phyloP scores from a whole-genome alignment of 2,329 filamentous ascomycete species.

The Pseudopithomyces chartarum region DNA sequence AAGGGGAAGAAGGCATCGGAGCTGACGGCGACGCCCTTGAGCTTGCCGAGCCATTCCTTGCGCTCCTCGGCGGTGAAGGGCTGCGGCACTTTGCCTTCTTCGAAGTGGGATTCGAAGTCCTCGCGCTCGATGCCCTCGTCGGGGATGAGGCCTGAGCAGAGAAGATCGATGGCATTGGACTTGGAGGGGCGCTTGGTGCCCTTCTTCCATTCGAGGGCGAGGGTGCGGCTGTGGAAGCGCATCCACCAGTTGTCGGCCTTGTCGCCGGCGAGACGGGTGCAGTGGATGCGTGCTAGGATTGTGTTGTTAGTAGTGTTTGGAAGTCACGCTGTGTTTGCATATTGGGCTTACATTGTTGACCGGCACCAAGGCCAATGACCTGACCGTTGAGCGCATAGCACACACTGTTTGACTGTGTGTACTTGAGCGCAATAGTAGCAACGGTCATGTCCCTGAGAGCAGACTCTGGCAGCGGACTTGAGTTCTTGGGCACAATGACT shows the following conservation, averaged over 20 bases:
- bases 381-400: constrained; percentile 96
- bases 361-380: constrained; percentile 90
- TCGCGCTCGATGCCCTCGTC: constrained; percentile 81
- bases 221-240: constrained; percentile 89
- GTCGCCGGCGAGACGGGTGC: constrained; percentile 94
- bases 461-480: constrained; percentile 71
- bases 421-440: constrained; percentile 96
- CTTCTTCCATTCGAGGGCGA: constrained; percentile 94
- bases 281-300: constrained; percentile 78
- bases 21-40: constrained; percentile 82
- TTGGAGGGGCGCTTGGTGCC: constrained; percentile 96
- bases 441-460: constrained; percentile 90
- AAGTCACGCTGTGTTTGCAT: not conserved
- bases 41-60: constrained; percentile 80
- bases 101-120: constrained; percentile 87
- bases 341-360: constrained; percentile 72
- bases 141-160: constrained; percentile 89
- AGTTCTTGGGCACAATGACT: constrained; percentile 85
- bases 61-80: constrained; percentile 85
- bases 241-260: constrained; percentile 99
- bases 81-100: constrained; percentile 72
- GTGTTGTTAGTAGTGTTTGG: not conserved
- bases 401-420: constrained; percentile 97
- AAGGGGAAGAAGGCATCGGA: constrained; percentile 99
- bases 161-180: constrained; percentile 95